Base-by-base conservation (phyloP, 1,139 yeast genomes). In the Taphrina communis region DNA sequence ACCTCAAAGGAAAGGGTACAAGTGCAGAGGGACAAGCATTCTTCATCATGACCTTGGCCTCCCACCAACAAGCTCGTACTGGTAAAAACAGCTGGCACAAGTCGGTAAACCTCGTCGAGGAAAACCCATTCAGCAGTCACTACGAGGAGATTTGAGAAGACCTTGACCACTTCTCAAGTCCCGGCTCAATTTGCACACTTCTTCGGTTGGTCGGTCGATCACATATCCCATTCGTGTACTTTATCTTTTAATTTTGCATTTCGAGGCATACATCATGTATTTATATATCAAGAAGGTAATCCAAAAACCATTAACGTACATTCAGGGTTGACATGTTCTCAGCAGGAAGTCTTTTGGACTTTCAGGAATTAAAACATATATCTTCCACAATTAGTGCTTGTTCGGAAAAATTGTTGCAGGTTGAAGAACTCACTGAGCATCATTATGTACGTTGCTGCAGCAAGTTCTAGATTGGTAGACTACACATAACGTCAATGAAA, bases 11-110 rank as follows among this genome's bases (percentile, higher is more conserved):
- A 7, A 58, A 42, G 7, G 67, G 67, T 0, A 63, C 67, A 11
- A 53, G 61, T 44, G 67, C 67, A 1, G 67, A 63, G 35, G 67
- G 67, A 17, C 67, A 63, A 46, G 67, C 67, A 11, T 63, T 63
- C 58, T 46, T 63, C 61, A 63, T 63, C 61, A 63, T 63, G 67
- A 44, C 55, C 5, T 50, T 63, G 19, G 56, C 67, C 12, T 59
- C 67, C 21, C 21, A 42, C 36, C 55, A 57, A 19, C 67, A 55
- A 39, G 39, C 53, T 14, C 39, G 35, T 7, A 36, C 53, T 9
- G 62, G 62, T 9, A 58, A 25, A 9, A 44, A 42, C 6, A 58
- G 46, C n/a, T 31, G 53, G 53, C 42, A 44, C 53, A 58, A 58
- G 53, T 58, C 62, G 5, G 41, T 44, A 25, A 42, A 44, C 17